Conservation (phyloP, 257 asterid species). For the Sherardia arvensis region DNA sequence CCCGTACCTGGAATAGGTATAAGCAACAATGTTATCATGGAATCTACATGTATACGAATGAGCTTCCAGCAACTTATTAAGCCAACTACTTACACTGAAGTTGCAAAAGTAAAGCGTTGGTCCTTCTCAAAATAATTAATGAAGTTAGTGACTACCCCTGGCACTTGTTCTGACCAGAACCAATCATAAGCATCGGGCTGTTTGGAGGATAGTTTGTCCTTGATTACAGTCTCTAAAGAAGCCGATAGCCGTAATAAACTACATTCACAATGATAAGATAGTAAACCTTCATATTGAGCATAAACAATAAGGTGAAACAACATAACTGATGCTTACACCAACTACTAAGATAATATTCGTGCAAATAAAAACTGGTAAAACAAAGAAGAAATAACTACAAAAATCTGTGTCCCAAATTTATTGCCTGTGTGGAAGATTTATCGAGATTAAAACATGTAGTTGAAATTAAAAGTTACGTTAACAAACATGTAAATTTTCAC, state of each 20-base stretch:
- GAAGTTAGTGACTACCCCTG: slow-evolving; percentile 57
- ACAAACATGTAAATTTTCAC: neutral
- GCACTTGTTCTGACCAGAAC: slow-evolving; percentile 89
- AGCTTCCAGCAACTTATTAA: slow-evolving; percentile 8
- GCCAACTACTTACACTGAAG: slow-evolving; percentile 50
- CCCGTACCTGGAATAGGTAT: slow-evolving; percentile 42
- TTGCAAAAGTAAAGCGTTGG: slow-evolving; percentile 49
- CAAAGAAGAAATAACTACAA: neutral
- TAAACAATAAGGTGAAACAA: slow-evolving; percentile 6
- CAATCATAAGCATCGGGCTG: slow-evolving; percentile 71
- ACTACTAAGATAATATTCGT: neutral
- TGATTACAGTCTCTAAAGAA: slow-evolving; percentile 72
- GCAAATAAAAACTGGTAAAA: neutral
- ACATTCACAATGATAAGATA: slow-evolving; percentile 21
- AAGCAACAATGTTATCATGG: neutral
- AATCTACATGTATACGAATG: neutral
- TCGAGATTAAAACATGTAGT: neutral
- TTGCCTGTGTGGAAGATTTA: neutral
- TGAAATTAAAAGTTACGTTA: neutral
- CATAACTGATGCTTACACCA: neutral
- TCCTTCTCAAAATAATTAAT: slow-evolving; percentile 67
- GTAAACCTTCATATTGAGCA: slow-evolving; percentile 1
- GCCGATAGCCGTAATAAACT: slow-evolving; percentile 76
- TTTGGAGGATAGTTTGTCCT: slow-evolving; percentile 62
- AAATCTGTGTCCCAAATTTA: no score